These are phyloP conservation scores for Penicillium tannophilum DNA, from an alignment of 495 filamentous ascomycete genomes.

Conservation along the genomic window DNA sequence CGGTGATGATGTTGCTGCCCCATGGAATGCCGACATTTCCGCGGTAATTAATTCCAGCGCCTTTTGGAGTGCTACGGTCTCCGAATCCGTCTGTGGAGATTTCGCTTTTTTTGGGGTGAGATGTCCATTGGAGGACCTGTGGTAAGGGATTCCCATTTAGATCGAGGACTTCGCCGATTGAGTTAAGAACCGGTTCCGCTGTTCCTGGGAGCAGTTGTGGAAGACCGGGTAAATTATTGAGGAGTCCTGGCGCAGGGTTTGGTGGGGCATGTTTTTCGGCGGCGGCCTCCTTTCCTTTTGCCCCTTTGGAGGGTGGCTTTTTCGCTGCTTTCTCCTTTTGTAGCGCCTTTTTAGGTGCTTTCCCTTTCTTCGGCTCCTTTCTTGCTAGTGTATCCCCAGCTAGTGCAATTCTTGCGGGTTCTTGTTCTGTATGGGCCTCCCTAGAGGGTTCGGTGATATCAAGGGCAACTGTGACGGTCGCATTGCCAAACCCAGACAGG, in stretches of 20 bases:
- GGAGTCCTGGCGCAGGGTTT: not conserved
- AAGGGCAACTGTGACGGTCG: conserved; percentile 4
- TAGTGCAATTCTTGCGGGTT: not conserved
- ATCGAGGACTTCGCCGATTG: conserved; percentile 16
- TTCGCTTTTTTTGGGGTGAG: conserved; percentile 21
- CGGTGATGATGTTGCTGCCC: conserved; percentile 55
- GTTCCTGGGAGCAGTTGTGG: conserved; percentile 16
- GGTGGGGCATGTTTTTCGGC: conserved; percentile 2
- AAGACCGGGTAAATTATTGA: conserved; percentile 5
- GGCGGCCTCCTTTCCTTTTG: not conserved
- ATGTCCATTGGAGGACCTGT: conserved; percentile 30
- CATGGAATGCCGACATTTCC: conserved; percentile 56
- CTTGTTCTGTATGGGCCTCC: not conserved
- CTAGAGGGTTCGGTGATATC: not conserved
- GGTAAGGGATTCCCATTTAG: conserved; percentile 3
- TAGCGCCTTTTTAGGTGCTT: not conserved
- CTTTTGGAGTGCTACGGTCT: conserved; percentile 27
- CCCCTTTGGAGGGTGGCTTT: not conserved
- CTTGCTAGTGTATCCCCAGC: not conserved
- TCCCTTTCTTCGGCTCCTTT: not conserved
- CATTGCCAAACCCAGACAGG: conserved; percentile 4
- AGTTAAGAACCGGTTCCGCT: conserved; percentile 14
- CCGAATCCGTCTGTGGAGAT: conserved; percentile 35
- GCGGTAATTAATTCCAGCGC: conserved; percentile 34
- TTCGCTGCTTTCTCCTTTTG: not conserved